Percentiles rank a stretch among this genome's conserved stretches.
Conservation (phyloP, 495 filamentous ascomycete species). For the Penicillium alfredii region DNA sequence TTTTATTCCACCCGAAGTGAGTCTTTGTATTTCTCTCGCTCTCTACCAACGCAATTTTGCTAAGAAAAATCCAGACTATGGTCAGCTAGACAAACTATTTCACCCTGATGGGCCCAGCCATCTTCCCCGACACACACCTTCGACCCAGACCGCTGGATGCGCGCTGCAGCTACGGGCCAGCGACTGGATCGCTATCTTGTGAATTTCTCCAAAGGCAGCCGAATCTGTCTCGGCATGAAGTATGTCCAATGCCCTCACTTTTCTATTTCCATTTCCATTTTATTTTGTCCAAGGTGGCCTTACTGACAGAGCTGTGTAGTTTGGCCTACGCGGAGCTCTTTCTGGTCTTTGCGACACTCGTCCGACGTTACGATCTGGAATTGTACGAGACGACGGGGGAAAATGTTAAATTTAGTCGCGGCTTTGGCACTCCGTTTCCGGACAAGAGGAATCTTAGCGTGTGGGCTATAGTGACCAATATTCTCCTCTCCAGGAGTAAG, state of each 20-base stretch:
- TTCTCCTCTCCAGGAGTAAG: constrained; percentile 15
- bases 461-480: constrained; percentile 11
- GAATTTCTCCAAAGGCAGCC: constrained; percentile 36
- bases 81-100: constrained; percentile 43
- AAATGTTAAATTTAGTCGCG: constrained; percentile 26
- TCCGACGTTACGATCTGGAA: constrained; percentile 36
- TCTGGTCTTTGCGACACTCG: constrained; percentile 28
- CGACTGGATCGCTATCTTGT: constrained; percentile 34
- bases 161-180: constrained; percentile 23
- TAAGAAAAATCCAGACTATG: constrained; percentile 24
- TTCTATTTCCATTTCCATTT: constrained; percentile 11
- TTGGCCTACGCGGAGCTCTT: constrained; percentile 44
- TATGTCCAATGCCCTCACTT: constrained; percentile 13
- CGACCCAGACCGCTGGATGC: constrained; percentile 47
- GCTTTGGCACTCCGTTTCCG: constrained; percentile 18
- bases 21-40: constrained; percentile 16
- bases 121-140: constrained; percentile 47
- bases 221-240: constrained; percentile 40
- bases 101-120: constrained; percentile 38
- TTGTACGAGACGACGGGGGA: constrained; percentile 26
- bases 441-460: constrained; percentile 17
- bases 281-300: too few relatives aligned
- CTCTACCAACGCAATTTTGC: not conserved
- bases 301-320: too few relatives aligned
- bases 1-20: constrained; percentile 28